Evolutionary conservation across 2,329 filamentous ascomycete species (phyloP).

Genomic region (Neofusicoccum kwambonambiense): DNA sequence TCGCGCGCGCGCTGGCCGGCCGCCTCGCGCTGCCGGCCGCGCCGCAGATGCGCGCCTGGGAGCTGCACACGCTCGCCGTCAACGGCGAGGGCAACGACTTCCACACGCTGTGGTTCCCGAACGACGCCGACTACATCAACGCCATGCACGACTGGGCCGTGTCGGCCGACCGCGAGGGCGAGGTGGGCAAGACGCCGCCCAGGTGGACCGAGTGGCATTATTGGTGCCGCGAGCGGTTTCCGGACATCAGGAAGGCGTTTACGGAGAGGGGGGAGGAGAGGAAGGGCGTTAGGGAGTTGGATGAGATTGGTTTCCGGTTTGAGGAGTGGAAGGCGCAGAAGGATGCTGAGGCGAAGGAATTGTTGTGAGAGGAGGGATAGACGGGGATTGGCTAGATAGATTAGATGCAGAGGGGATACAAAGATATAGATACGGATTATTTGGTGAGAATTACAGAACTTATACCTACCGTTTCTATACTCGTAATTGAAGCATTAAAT

Average conservation of each 20-base stretch:
- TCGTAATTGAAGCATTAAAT: too few species aligned
- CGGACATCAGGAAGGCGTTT: slow-evolving; percentile 71
- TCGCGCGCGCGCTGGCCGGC: slow-evolving; percentile 76
- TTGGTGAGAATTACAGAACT: too few species aligned
- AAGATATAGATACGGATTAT: too few species aligned
- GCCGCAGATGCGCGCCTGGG: slow-evolving; percentile 69
- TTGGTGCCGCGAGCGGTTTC: slow-evolving; percentile 70
- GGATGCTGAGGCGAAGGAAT: slow-evolving; percentile 17
- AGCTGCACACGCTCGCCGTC: slow-evolving; percentile 43
- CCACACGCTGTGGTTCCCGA: slow-evolving; percentile 57
- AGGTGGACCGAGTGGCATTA: slow-evolving; percentile 68
- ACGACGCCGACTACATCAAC: slow-evolving; percentile 70
- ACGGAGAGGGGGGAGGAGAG: slow-evolving; percentile 60
- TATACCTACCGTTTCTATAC: too few species aligned
- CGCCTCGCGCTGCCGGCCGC: slow-evolving; percentile 62
- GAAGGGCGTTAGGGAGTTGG: slow-evolving; percentile 59
- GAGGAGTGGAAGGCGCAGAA: slow-evolving; percentile 30
- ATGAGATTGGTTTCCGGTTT: slow-evolving; percentile 60
- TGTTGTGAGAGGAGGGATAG: not conserved
- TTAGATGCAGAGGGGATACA: too few species aligned
- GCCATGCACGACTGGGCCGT: slow-evolving; percentile 62
- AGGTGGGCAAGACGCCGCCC: slow-evolving; percentile 65
- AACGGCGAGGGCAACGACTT: slow-evolving; percentile 52
- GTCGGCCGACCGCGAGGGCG: slow-evolving; percentile 44
- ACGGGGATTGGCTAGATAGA: too few species aligned